phyloP scores from a whole-genome alignment of 805 yeast species.

The Yamadazyma endophytica region DNA sequence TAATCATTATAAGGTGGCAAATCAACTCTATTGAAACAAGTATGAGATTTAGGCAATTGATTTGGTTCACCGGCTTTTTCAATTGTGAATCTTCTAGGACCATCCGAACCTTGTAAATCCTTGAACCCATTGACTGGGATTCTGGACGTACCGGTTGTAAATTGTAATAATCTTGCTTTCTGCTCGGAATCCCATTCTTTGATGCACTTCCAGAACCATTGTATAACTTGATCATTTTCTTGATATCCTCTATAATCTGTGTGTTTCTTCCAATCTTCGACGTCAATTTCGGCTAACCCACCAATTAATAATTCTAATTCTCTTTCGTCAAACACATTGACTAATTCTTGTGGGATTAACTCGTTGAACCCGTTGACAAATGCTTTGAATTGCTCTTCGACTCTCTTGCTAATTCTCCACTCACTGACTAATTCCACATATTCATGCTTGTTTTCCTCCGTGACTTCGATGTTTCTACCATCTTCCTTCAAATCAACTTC shows the following conservation, averaged over 20 bases:
- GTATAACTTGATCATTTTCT: slow-evolving; percentile 92
- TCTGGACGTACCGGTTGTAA: slow-evolving; percentile 98
- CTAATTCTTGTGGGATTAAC: slow-evolving; percentile 93
- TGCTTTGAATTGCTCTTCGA: slow-evolving; percentile 93
- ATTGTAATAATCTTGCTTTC: slow-evolving; percentile 90
- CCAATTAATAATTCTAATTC: slow-evolving; percentile 95
- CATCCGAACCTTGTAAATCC: slow-evolving; percentile 97
- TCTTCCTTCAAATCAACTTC: slow-evolving; percentile 85
- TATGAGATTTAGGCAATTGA: slow-evolving; percentile 95
- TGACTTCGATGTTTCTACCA: slow-evolving; percentile 87
- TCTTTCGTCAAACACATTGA: slow-evolving; percentile 95
- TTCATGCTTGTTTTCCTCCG: slow-evolving; percentile 91
- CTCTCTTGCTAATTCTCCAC: slow-evolving; percentile 92
- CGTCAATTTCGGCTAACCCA: slow-evolving; percentile 96
- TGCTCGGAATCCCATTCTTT: slow-evolving; percentile 95
- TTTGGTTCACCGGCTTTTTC: slow-evolving; percentile 95
- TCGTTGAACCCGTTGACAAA: slow-evolving; percentile 97
- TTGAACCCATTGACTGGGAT: slow-evolving; percentile 99
- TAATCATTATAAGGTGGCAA: slow-evolving; percentile 88
- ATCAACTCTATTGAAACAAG: slow-evolving; percentile 98
- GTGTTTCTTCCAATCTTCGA: slow-evolving; percentile 98
- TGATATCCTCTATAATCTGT: slow-evolving; percentile 98
- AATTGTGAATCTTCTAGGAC: slow-evolving; percentile 97
- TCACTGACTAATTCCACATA: slow-evolving; percentile 92
- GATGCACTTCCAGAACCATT: slow-evolving; percentile 98